Percentiles rank a stretch among this genome's conserved stretches.
These are phyloP conservation scores for Fusarium falciforme DNA, from an alignment of 2,329 filamentous ascomycete genomes.

Conservation along the genomic window DNA sequence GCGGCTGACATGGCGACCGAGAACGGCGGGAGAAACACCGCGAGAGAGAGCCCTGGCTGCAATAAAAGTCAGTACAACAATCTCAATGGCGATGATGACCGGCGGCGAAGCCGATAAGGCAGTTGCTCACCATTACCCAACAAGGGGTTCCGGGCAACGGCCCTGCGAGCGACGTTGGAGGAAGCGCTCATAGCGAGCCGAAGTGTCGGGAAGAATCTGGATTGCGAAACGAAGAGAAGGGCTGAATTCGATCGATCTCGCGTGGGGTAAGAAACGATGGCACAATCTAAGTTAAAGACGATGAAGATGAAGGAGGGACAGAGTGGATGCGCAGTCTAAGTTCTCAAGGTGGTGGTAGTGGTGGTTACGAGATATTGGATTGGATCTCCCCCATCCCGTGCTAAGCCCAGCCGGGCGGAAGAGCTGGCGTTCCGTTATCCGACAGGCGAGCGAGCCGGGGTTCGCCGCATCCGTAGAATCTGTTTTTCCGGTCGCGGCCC, in stretches of 20 bases:
- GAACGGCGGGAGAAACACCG: constrained; percentile 58
- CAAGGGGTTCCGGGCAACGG: constrained; percentile 64
- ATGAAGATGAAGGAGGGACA: constrained; percentile 38
- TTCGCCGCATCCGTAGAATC: constrained; percentile 24
- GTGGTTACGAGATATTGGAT: constrained; percentile 33
- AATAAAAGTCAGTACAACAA: constrained; percentile 40
- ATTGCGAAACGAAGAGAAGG: constrained; percentile 17
- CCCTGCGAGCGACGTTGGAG: constrained; percentile 65
- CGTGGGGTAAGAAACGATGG: background rate
- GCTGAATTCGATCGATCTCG: constrained; percentile 8
- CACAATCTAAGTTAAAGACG: constrained; percentile 8
- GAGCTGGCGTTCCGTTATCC: constrained; percentile 41
- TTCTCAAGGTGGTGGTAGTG: constrained; percentile 36
- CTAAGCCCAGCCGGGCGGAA: constrained; percentile 35
- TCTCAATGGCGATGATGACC: constrained; percentile 1
- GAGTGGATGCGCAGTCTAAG: constrained; percentile 42
- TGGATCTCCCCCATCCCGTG: background rate
- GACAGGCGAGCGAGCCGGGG: constrained; percentile 16
- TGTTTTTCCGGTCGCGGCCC: constrained; percentile 11
- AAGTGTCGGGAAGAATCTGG: constrained; percentile 1
- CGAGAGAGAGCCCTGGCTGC: constrained; percentile 61
- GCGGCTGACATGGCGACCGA: constrained; percentile 60
- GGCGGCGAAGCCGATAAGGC: background rate
- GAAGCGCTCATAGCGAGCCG: constrained; percentile 65
- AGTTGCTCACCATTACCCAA: constrained; percentile 58